These are phyloP conservation scores for Colletotrichum shisoi DNA, from an alignment of 2,329 filamentous ascomycete species.

Conservation along the genomic window DNA sequence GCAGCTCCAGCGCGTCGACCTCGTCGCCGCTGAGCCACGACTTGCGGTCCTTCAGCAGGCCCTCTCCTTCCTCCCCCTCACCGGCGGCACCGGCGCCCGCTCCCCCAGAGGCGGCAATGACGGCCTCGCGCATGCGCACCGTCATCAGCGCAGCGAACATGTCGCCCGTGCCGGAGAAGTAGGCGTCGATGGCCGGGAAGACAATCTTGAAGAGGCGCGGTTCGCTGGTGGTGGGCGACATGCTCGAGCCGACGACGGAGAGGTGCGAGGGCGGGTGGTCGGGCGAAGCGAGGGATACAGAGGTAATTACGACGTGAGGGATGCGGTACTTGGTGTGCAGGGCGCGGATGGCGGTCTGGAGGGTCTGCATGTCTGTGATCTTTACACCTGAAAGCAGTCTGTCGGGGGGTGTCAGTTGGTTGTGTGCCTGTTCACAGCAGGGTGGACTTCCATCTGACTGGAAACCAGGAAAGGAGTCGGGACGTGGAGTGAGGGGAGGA, in stretches of 20 bases:
- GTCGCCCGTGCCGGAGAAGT: constrained; percentile 96
- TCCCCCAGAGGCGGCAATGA: constrained; percentile 53
- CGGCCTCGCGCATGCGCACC: constrained; percentile 85
- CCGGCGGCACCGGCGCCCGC: constrained; percentile 34
- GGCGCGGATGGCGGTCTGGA: constrained; percentile 76
- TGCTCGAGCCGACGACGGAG: constrained; percentile 79
- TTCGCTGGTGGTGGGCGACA: constrained; percentile 55
- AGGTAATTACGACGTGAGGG: constrained; percentile 93
- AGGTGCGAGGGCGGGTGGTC: constrained; percentile 62
- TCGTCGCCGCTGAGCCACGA: constrained; percentile 82
- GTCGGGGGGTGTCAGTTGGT: constrained; percentile 5
- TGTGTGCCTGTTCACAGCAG: neutral
- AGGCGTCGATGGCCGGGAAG: constrained; percentile 87
- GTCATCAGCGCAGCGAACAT: constrained; percentile 97
- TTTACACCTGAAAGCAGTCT: constrained; percentile 86
- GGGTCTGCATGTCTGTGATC: constrained; percentile 76
- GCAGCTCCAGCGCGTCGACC: constrained; percentile 73
- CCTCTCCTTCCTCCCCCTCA: neutral
- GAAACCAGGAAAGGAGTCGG: neutral
- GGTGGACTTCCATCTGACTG: neutral
- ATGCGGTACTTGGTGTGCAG: constrained; percentile 79
- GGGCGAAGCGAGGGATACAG: constrained; percentile 72
- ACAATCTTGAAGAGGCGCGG: constrained; percentile 89
- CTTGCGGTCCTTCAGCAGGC: constrained; percentile 58
- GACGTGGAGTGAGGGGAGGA: constrained; percentile 10